Base-by-base conservation (phyloP, 1,139 yeast genomes). In the Blastobotrys illinoisensis region DNA sequence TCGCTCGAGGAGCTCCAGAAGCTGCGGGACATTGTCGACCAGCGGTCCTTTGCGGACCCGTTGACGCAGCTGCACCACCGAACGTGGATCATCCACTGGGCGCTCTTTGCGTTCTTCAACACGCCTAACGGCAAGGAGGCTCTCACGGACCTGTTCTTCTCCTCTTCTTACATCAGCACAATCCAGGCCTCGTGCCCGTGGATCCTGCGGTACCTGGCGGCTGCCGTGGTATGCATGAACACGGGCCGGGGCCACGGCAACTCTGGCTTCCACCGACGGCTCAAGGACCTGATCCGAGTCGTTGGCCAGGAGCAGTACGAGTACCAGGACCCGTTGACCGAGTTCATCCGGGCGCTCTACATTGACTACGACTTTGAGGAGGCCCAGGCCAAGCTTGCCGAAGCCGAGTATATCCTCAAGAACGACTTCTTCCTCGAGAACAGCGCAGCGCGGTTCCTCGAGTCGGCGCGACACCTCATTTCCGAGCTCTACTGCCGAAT, bases 161-260 rank as follows among this genome's bases (percentile, higher is more conserved):
- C 80, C 26, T 76, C 85, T 3, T 79, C 83, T 11, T 81, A 81
- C 66, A 70, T 83, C 58, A 79, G 83, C 57, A 79, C 86, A 5
- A 81, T 83, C 64, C 86, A 83, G 70, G 85, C 86, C 26, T 74
- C 85, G 13, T 79, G 83, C 63, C 88, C 87, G 28, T 83, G 87
- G 86, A 72, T 83, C 54, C 68, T 82, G 60, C 78, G 87, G 62
- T 83, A 83, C 64, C 68, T 83, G 56, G 78, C 79, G 36, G 83
- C 80, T 26, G 83, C 85, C 18, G 83, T 82, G 49, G 74, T 83
- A 43, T 65, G 75, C 44, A 68, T 71, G 40, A 71, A 74, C 61
- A 62, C 63, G 24, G 65, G 69, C 51, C 65, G 71, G 36, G 66
- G 66, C 49, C 67, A 67, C 56, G 66, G 66, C 59, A 65, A 67